Evolutionary conservation across 768 basidiomycete genomes (phyloP), one percentile per base, ranked within the genome.

Genomic region (Phallus indusiatus): DNA sequence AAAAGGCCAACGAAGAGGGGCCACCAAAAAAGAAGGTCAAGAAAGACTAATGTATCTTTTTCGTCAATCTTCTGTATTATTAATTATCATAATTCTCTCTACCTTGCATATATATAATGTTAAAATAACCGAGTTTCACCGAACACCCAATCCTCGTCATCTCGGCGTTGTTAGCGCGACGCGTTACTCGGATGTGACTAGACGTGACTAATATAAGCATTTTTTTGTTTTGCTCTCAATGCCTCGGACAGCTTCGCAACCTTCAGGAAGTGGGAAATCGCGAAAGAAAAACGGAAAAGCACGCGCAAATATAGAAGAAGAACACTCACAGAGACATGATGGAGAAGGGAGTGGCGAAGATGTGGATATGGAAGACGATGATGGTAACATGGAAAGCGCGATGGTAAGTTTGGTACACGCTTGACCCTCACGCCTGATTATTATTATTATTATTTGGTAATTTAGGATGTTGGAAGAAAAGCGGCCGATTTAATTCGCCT

Each of bases 11-110:
- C 8, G 75, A 76, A 24, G 75, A 71, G 2, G 82, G 80, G 56
- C 88, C 85, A 12, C 82, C 79, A 2, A 88, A 85, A 74, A 91
- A 91, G 75, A 91, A 91, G 71, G 70, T 72, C 59, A 90, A 88
- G 74, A 85, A 77, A 35, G 57, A 59, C 18, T 42, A 42, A 42
- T 42, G 12, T 42, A 42, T 42, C 2, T 42, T 3, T 12, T 42
- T 14, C 16, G 16, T 4, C n/a, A 42, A n/a, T 5, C 2, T 4
- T 42, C 12, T 28, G 28, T 28, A 28, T 28, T 28, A n/a, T 28
- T 28, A 28, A 28, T 7, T 28, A 28, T 28, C 28, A 2, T 28
- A 28, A 28, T 28, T 28, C 7, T 28, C 7, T 28, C 7, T 7
- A 28, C 28, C 7, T 7, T 28, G 28, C 28, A 7, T 28, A 7